phyloP scores from a whole-genome alignment of 768 basidiomycete species.

The Mycena rebaudengoi region DNA sequence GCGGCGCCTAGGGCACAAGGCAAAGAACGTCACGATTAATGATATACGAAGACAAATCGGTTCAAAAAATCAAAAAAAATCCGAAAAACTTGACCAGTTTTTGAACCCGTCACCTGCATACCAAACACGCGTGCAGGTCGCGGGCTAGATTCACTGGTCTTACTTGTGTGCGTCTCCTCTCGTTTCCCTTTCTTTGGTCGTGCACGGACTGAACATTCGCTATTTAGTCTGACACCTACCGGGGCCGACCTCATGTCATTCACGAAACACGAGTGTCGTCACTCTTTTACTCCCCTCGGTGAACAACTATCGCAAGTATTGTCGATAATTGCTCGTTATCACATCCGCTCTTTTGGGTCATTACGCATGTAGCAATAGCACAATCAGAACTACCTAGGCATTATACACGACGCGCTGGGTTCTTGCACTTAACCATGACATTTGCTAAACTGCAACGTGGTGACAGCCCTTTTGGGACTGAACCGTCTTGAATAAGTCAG shows the following conservation, averaged over 20 bases:
- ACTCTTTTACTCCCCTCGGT: conserved; percentile 38
- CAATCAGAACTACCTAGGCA: conserved; percentile 36
- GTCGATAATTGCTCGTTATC: conserved; percentile 27
- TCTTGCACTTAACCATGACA: conserved; percentile 10
- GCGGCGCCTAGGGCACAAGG: too few species aligned
- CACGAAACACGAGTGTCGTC: conserved; percentile 56
- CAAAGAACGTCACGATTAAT: too few species aligned
- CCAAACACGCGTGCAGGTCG: conserved; percentile 17
- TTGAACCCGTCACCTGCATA: conserved; percentile 19
- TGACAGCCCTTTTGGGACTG: too few species aligned
- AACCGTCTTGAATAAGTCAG: background rate
- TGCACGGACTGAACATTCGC: too few species aligned
- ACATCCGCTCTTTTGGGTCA: conserved; percentile 23
- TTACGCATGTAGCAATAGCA: conserved; percentile 46
- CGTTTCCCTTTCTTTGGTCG: background rate
- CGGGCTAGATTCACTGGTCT: conserved; percentile 14
- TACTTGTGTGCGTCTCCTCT: conserved; percentile 17
- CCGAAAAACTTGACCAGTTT: too few species aligned
- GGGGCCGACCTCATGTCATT: conserved; percentile 54
- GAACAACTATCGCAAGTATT: conserved; percentile 19
- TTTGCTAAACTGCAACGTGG: background rate
- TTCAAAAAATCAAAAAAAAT: conserved; percentile 17
- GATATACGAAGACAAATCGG: conserved; percentile 36
- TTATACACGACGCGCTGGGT: conserved; percentile 44
- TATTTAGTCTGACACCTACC: conserved; percentile 35